Percentiles rank a stretch among this genome's conserved stretches.
Conservation (phyloP, 192 early-diverging fungal species). For the Backusella macrospora region DNA sequence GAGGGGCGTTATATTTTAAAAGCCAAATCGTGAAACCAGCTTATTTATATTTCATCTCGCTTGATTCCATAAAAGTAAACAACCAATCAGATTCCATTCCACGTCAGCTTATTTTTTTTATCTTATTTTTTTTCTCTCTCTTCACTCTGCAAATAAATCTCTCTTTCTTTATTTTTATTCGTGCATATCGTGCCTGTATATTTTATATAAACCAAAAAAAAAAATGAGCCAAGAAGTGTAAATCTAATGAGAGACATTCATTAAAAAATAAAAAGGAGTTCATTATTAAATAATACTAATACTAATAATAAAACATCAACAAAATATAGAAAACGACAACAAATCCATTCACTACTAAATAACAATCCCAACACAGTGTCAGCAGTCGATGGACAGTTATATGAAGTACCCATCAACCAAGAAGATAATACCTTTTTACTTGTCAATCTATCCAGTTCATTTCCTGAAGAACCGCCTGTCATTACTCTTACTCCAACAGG, state of each 20-base stretch:
- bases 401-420: slow-evolving; percentile 28
- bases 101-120: not conserved
- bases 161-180: too few species aligned
- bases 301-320: not conserved
- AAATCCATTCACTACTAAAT: slow-evolving; percentile 37
- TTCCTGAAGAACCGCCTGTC: slow-evolving; percentile 58
- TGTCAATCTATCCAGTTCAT: slow-evolving; percentile 50
- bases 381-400: slow-evolving; percentile 34
- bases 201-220: too few species aligned
- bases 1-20: not conserved
- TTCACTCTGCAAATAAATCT: not conserved
- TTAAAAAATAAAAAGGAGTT: too few species aligned
- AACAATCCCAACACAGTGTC: slow-evolving; percentile 30
- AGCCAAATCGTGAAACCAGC: not conserved
- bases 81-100: not conserved
- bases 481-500: slow-evolving; percentile 51
- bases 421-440: slow-evolving; percentile 34
- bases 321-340: slow-evolving; percentile 35
- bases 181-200: too few species aligned
- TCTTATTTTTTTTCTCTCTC: not conserved
- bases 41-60: not conserved
- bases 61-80: not conserved
- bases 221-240: slow-evolving; percentile 3
- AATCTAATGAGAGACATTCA: too few species aligned
- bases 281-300: not conserved